phyloP scores from a whole-genome alignment of 371 early-diverging fungal species.

The Mucor indicus region DNA sequence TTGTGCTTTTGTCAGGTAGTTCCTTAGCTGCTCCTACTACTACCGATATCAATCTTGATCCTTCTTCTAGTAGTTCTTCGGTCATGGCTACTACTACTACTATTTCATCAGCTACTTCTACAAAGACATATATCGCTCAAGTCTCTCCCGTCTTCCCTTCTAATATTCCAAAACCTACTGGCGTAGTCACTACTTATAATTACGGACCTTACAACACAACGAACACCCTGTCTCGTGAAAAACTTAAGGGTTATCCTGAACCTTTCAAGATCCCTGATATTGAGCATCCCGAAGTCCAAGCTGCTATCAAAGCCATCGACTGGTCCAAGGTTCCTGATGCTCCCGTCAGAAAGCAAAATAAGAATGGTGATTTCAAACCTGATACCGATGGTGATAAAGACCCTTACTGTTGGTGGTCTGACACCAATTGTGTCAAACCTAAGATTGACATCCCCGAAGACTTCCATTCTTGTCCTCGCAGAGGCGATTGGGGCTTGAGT shows the following conservation, averaged over 20 bases:
- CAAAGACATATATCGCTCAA: conserved; percentile 4
- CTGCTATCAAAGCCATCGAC: conserved; percentile 33
- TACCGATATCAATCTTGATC: no score
- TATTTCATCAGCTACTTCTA: background rate
- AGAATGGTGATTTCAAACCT: conserved; percentile 12
- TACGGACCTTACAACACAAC: conserved; percentile 9
- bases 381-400: conserved; percentile 20
- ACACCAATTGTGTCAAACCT: conserved; percentile 20
- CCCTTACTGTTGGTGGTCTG: conserved; percentile 30
- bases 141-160: conserved; percentile 7
- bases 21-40: conserved; percentile 1
- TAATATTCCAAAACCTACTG: conserved; percentile 1
- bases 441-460: conserved; percentile 23
- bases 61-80: no score
- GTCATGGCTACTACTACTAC: conserved; percentile 7
- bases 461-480: conserved; percentile 13
- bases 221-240: background rate
- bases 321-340: conserved; percentile 40
- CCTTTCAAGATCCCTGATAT: conserved; percentile 31
- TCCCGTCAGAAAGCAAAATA: conserved; percentile 16
- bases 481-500: conserved; percentile 29
- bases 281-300: conserved; percentile 25
- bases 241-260: conserved; percentile 28
- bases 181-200: conserved; percentile 8
- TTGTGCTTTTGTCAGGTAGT: background rate